Base-by-base conservation (phyloP, 2,329 filamentous ascomycete species). In the Clonostachys rhizophaga region DNA sequence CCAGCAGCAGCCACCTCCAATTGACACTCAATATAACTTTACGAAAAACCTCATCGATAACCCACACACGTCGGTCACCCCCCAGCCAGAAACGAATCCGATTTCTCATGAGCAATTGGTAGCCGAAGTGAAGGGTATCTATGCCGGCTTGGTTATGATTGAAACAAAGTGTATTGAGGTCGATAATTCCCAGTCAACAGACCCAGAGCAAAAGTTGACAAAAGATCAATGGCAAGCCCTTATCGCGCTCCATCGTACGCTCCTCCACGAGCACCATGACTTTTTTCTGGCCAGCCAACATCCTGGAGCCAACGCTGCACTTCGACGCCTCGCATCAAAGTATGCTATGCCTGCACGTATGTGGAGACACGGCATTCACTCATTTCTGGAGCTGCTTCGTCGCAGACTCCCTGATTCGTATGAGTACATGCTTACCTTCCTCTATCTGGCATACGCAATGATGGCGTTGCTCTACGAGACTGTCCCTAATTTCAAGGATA, bases 331-430 rank as follows among this genome's bases (percentile, higher is more conserved):
- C 0, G 86, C 91, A 0, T 77, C 78, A 0, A 94, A 94, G 51
- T 96, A 96, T 55, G 83, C 84, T 0, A 96, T 97, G 89, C 91
- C 92, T 0, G 90, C 89, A 0, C 74, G 92, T 0, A 94, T 97
- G 88, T 97, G 92, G 94, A 78, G 89, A 0, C 88, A 95, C 55
- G 92, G 89, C 0, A 96, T 97, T 5, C 90, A 95, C 59, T 84
- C 83, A 0, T 94, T 94, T 48, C 72, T 95, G 0, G 89, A 95
- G 54, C 63, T 95, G 1, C 64, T 95, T 0, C 75, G 89, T 0
- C 83, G 89, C 53, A 79, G 84, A 3, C 69, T 96, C 0, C 92
- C 91, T 0, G 76, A 75, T 0, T 91, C 87, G 2, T 68, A 91
- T 1, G 91, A 96, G 44, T 87, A 95, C 47, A 96, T 97, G 91